Conservation (phyloP, 306 rosid species). For the Cucumis cinereus region DNA sequence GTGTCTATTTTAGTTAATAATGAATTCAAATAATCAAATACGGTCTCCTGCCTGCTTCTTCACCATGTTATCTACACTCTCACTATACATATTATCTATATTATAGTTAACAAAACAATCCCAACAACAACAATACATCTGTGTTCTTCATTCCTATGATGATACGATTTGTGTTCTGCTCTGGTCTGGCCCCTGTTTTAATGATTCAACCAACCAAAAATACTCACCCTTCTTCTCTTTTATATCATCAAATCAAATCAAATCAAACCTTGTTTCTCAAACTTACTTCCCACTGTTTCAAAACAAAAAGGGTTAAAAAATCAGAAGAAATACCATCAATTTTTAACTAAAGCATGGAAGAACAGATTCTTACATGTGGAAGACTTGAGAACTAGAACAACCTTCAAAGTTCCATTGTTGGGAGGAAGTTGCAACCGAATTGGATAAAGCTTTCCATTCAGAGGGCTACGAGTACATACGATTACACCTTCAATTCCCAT, state of each 20-base stretch:
- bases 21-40: not conserved
- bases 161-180: not conserved
- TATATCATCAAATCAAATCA: conserved; percentile 3
- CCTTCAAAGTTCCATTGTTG: conserved; percentile 1
- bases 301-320: not conserved
- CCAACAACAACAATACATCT: not conserved
- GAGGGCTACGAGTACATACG: conserved; percentile 8
- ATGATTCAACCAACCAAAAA: not conserved
- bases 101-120: too few species aligned
- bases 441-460: conserved; percentile 7
- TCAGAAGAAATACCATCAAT: too few species aligned
- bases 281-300: conserved; percentile 9
- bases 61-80: not conserved
- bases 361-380: conserved; percentile 2
- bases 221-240: not conserved
- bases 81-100: too few species aligned
- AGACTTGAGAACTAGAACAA: conserved; percentile 9
- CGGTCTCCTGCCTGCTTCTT: not conserved
- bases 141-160: not conserved
- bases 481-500: not conserved
- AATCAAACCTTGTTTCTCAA: not conserved
- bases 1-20: not conserved
- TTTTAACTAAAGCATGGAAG: too few species aligned
- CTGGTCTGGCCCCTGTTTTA: not conserved
- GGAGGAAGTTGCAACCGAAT: conserved; percentile 17